These are phyloP conservation scores for Moringa oleifera DNA, from an alignment of 345 rosid species.

Conservation along the genomic window DNA sequence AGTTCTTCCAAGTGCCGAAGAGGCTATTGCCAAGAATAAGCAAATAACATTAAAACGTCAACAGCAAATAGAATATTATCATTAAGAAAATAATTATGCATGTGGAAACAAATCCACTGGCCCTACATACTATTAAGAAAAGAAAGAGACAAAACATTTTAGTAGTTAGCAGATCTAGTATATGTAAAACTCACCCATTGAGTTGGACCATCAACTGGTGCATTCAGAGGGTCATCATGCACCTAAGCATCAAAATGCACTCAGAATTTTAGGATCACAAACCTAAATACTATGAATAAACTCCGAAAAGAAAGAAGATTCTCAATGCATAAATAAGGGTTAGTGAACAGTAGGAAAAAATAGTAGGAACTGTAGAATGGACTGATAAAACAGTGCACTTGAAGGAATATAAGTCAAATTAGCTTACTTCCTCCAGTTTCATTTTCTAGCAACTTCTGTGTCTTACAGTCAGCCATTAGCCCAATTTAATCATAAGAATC, in stretches of 20 bases:
- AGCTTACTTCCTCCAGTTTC: no score
- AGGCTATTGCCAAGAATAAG: constrained; percentile 45
- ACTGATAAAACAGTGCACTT: not conserved
- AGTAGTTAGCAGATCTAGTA: not conserved
- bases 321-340: not conserved
- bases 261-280: not conserved
- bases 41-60: constrained; percentile 1
- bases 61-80: not conserved
- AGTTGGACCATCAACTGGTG: constrained; percentile 98
- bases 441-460: no score
- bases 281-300: not conserved
- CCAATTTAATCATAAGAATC: not conserved
- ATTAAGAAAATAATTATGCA: not conserved
- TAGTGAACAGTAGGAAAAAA: no score
- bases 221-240: constrained; percentile 89
- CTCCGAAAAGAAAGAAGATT: not conserved
- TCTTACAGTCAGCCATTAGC: constrained; percentile 1
- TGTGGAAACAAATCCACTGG: not conserved
- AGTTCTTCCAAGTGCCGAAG: constrained; percentile 84
- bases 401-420: no score
- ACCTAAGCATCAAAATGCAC: constrained; percentile 48
- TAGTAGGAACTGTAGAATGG: not conserved
- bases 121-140: constrained; percentile 1
- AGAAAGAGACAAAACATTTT: constrained; percentile 2
- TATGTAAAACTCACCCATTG: constrained; percentile 86